Base-by-base conservation (phyloP, 176 grass and related monocot species). In the Calamus simplicifolius region DNA sequence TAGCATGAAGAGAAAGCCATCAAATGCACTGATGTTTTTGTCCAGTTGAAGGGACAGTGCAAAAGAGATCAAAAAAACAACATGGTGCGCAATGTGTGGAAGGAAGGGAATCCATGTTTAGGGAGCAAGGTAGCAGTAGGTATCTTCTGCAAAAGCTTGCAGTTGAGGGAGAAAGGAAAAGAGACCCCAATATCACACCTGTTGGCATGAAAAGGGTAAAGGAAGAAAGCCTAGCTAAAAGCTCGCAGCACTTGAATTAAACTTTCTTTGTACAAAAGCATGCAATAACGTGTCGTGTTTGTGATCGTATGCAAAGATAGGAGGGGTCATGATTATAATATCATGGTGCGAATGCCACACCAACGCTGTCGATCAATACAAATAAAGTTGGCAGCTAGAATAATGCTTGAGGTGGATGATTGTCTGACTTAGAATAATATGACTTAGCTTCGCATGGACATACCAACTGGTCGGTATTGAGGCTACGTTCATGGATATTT, bases 1-100 rank as follows among this genome's bases (percentile, higher is more conserved):
- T 78, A 74, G 48, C 54, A 66, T 27, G 19, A 79, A 59, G 27
- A 19, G 28, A 83, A 73, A 69, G 28, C 21, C 35, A 18, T 57
- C n/a, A 51, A 65, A 26, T 19, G 17, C 49, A 56, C 66, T 64
- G 1, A 61, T 69, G 12, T 57, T 53, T 49, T 48, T 16, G 71
- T 48, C 35, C 3, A 43, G 35, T 43, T 43, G 8, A 3, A 13
- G 35, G 35, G 35, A 43, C 35, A 13, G 35, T 43, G 2, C 12
- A 43, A 43, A 58, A 64, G n/a, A 23, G 62, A 21, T 52, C 28
- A 18, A 74, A 54, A 18, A 74, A 54, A 50, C 5, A 31, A 21
- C 17, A 27, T 50, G 63, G 16, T 25, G n/a, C 27, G 35, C 30
- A 69, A 54, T 4, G 5, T 54, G 5, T 29, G 27, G 16, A 67